Base-by-base conservation (phyloP, 345 rosid species). In the Brassica nigra region DNA sequence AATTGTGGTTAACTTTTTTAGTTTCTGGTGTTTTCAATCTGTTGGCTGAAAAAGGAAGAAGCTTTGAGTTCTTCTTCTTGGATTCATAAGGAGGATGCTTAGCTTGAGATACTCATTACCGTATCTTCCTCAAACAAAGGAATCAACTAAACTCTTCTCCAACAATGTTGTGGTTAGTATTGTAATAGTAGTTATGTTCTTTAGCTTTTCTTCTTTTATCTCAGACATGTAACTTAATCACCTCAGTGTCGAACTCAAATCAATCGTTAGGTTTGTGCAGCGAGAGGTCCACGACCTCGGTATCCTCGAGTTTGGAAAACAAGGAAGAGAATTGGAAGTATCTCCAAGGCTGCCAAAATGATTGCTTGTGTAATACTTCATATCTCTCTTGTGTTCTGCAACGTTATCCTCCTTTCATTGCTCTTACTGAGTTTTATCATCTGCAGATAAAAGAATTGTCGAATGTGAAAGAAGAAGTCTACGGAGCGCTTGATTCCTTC, bases 201-300 rank as follows among this genome's bases (percentile, higher is more conserved):
- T 47, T 47, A 47, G n/a, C 54, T 47, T 12, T 15, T 47, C 54
- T 47, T 12, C 54, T 47, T 47, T 37, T 8, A 23, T 1, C 42
- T 37, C 10, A 37, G 42, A 47, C 54, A 11, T 10, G 11, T 11
- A 10, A 10, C 12, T 42, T 42, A 37, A 37, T 37, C 11, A 23
- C 16, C n/a, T 47, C 11, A 42, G 3, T 42, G 49, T 42, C n/a
- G 49, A 42, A 42, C 49, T 44, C 15, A 18, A 49, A 49, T 49
- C 8, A 47, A 47, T 47, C 20, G n/a, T 76, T 76, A 95, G 99
- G 89, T 90, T 64, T 91, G 98, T 73, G 94, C 87, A 16, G 88
- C 92, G 0, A 92, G 87, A 88, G 99, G 98, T 83, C 99, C 99
- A 9, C 85, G 97, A 42, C 99, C 97, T n/a, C 86, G 99, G 42